Evolutionary conservation across 2,329 filamentous ascomycete species (phyloP), one percentile per base, ranked within the genome.

Genomic region (Sporothrix curviconia): DNA sequence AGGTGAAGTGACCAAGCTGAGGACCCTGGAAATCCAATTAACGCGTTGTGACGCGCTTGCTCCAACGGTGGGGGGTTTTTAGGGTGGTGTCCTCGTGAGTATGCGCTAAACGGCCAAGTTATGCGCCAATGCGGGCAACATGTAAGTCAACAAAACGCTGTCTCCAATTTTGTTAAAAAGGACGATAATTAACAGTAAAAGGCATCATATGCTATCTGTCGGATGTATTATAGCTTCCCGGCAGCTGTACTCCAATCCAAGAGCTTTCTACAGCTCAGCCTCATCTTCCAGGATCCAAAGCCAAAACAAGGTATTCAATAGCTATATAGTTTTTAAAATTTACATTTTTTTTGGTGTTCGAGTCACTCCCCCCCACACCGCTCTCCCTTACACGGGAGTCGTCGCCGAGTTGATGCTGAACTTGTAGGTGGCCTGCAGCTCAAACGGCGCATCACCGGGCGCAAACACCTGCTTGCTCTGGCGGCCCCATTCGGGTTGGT

Each of bases 401-500:
- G 25, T 53, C 14, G 64, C 64, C 40, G 64, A 63, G 64, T 78
- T 74, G 60, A 83, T 71, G 64, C 76, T 81, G 64, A 87, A 87
- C 56, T 71, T 70, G 67, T 85, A 86, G 62, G 75, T 80, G 4
- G 83, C 83, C 71, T 83, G 76, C 61, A 86, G 71, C n/a, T 82
- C 77, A 66, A 83, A 86, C 3, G 81, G 80, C 60, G 79, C 78
- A 56, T 75, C 81, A 8, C 78, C 82, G 0, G 84, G 84, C 30
- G 72, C 76, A 64, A 74, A 86, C 59, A 87, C 73, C 66, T 86
- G 83, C 72, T 79, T 84, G 55, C 67, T 67, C 47, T 77, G 72
- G 56, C 92, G 82, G 59, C 84, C 84, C 92, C 92, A 96, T 71
- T 90, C 82, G 0, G 92, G 92, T 65, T 95, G 82, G 74, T 96